phyloP scores from a whole-genome alignment of 768 basidiomycete genomes.

The Hebeloma cylindrosporum region DNA sequence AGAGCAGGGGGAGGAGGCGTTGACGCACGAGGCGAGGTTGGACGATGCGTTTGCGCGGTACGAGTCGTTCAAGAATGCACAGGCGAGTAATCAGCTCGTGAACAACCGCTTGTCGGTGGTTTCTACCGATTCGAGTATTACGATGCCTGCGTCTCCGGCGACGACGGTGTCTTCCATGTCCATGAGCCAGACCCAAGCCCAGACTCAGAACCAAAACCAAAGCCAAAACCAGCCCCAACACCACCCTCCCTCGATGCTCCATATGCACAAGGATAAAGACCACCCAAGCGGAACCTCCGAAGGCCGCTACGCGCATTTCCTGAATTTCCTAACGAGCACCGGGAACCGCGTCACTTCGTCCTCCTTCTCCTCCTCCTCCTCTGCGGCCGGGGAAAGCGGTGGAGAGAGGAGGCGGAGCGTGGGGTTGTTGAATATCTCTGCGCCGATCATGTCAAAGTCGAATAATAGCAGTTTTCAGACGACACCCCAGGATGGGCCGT shows the following conservation, averaged over 20 bases:
- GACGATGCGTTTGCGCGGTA: constrained; percentile 92
- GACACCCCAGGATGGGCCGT: constrained; percentile 28
- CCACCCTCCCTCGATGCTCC: too few species aligned
- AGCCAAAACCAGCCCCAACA: too few species aligned
- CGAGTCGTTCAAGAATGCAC: constrained; percentile 71
- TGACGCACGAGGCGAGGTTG: constrained; percentile 45
- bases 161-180: constrained; percentile 30
- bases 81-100: constrained; percentile 32
- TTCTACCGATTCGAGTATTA: constrained; percentile 42
- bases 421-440: constrained; percentile 60
- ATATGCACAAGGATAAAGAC: constrained; percentile 1
- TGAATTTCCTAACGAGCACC: constrained; percentile 64
- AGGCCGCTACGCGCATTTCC: constrained; percentile 48
- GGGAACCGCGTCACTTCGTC: too few species aligned
- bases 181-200: constrained; percentile 14
- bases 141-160: constrained; percentile 43
- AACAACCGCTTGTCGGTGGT: constrained; percentile 67
- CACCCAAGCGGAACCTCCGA: constrained; percentile 15
- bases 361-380: too few species aligned
- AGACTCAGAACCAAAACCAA: too few species aligned
- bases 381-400: constrained; percentile 21
- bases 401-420: constrained; percentile 36
- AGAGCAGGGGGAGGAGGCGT: constrained; percentile 18
- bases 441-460: constrained; percentile 50
- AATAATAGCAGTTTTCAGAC: constrained; percentile 8